Evolutionary conservation across 169 alveolate genomes (phyloP).

Genomic region (Cryptosporidium sp.): DNA sequence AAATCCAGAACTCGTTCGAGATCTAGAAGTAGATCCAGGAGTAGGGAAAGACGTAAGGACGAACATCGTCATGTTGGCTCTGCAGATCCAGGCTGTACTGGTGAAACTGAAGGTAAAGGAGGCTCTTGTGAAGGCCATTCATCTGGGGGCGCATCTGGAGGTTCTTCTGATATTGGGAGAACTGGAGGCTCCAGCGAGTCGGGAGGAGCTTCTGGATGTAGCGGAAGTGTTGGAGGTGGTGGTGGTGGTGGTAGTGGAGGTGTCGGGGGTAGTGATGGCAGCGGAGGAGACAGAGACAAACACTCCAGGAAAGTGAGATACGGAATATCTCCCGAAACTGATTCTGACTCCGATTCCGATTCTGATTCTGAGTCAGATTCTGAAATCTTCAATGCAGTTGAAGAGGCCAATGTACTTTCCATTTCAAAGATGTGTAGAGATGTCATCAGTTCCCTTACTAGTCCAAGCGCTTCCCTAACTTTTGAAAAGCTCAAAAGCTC

Average conservation of each 20-base stretch:
- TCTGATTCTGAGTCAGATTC: neutral
- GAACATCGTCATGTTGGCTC: neutral
- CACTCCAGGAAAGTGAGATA: no score
- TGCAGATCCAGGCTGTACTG: neutral
- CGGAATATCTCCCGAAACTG: neutral
- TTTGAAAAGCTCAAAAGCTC: neutral
- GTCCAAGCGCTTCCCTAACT: neutral
- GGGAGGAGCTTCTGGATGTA: neutral
- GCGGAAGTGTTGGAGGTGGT: neutral
- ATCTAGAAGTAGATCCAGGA: neutral
- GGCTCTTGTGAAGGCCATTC: neutral
- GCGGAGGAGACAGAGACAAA: no score
- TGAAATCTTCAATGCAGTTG: no score
- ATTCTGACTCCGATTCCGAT: conserved; percentile 13
- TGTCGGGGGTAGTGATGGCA: neutral
- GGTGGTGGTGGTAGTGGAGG: conserved; percentile 4
- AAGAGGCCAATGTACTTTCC: neutral
- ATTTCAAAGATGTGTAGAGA: neutral
- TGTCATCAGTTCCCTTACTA: neutral
- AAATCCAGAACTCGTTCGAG: neutral
- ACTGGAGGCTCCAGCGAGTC: no score
- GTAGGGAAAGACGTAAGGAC: neutral
- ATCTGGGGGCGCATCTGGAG: neutral
- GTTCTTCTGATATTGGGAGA: no score
- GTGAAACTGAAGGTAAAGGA: neutral